phyloP scores from a whole-genome alignment of 78 protist genomes.

The Goniomonas avonlea region DNA sequence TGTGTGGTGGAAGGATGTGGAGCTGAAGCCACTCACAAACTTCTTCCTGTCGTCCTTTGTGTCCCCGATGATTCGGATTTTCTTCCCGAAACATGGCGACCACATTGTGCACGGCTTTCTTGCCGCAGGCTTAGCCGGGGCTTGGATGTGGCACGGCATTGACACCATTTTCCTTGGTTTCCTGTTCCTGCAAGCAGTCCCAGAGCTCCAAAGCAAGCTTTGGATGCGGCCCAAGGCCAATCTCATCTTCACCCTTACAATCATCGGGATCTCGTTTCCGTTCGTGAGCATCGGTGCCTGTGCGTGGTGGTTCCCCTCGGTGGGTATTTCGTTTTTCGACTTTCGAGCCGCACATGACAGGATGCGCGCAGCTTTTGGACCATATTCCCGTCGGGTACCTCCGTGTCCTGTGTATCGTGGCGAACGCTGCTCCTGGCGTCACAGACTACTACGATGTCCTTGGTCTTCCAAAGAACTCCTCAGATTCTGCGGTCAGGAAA shows the following conservation, averaged over 20 bases:
- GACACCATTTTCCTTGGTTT: slow-evolving; percentile 13
- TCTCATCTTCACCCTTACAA: not conserved
- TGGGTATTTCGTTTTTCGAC: too few species aligned
- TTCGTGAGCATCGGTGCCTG: slow-evolving; percentile 8
- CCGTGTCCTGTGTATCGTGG: not conserved
- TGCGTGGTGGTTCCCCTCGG: too few species aligned
- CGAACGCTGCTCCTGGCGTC: not conserved
- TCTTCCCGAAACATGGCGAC: not conserved
- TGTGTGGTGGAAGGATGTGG: too few species aligned
- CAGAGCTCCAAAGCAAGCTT: not conserved
- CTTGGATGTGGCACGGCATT: not conserved
- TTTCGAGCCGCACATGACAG: too few species aligned
- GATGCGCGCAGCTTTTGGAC: too few species aligned
- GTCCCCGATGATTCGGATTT: not conserved
- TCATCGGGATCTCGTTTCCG: not conserved
- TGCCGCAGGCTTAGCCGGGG: not conserved
- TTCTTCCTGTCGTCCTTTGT: slow-evolving; percentile 18
- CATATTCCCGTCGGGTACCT: not conserved
- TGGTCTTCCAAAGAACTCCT: not conserved
- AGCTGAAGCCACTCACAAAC: slow-evolving; percentile 1
- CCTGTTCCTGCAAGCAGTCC: slow-evolving; percentile 13
- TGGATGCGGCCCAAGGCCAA: slow-evolving; percentile 12
- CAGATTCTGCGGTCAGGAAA: slow-evolving; percentile 1
- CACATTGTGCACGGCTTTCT: not conserved
- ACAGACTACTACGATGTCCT: not conserved